Evolutionary conservation across 768 basidiomycete genomes (phyloP), one percentile per base, ranked within the genome.

Genomic region (Podaxis mareebaensis): DNA sequence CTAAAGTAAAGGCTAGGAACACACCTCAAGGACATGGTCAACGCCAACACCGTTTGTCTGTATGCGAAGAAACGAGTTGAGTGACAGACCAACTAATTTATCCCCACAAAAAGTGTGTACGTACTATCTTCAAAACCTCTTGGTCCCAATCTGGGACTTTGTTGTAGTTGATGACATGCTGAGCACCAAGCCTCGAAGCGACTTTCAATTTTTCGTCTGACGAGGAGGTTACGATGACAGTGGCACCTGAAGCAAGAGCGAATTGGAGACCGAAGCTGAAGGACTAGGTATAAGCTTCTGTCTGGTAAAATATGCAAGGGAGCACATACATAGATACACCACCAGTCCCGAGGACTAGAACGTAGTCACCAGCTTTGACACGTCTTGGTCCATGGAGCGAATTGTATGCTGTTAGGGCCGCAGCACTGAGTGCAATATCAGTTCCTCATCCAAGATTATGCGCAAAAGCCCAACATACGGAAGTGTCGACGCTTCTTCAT

Each of bases 321-420:
- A 40, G 65, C 76, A 22, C 66, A 17, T 46, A 83, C 81, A 82
- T 81, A 2, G 85, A 84, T 12, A 86, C 84, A 20, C 84, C 84
- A 4, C 85, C 85, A 1, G 84, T 87, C 20, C 85, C 85, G 15
- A 82, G 77, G 33, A 86, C 76, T 51, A 86, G 81, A 22, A 88
- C 83, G 28, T 77, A 79, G 64, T 89, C 85, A 8, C 88, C 88
- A 13, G 82, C 83, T 68, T 85, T 83, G 64, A 88, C 67, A 28
- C 81, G 79, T 4, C 72, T 71, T 0, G 77, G 76, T 2, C 86
- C 85, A 64, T 77, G 67, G 46, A 89, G 75, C 4, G 83, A 82
- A 64, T 85, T 87, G 74, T 88, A 90, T 0, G 88, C 86, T 0
- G 88, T 90, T 55, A 90, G 67, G 7, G 81, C 87, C 1, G 86